phyloP scores from a whole-genome alignment of 345 rosid species.

The Eucalyptus rudis region DNA sequence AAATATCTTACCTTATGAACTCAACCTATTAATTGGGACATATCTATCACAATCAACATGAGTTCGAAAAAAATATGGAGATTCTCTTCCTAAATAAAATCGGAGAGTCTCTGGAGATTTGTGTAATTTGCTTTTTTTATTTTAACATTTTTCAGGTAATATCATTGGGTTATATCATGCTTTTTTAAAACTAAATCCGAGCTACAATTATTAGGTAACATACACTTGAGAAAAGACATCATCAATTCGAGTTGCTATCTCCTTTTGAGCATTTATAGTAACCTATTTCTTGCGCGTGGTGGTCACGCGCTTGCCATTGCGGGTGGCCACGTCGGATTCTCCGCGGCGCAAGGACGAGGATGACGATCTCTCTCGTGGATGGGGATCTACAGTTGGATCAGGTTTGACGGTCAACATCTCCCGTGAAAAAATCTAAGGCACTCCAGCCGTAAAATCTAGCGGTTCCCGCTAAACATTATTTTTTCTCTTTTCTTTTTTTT shows the following conservation, averaged over 20 bases:
- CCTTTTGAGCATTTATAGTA: no score
- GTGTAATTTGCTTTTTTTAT: background rate
- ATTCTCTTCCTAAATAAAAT: fast-evolving
- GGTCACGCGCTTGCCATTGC: background rate
- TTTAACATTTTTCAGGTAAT: background rate
- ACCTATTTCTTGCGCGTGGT: background rate
- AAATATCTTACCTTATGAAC: background rate
- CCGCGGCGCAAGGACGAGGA: background rate
- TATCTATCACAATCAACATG: fast-evolving
- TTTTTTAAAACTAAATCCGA: background rate
- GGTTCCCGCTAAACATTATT: background rate
- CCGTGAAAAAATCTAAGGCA: background rate
- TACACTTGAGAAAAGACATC: background rate
- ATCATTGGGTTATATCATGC: background rate
- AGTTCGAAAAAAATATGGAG: fast-evolving
- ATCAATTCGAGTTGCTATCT: no score
- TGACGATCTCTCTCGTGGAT: background rate
- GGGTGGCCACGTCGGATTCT: background rate
- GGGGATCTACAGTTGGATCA: background rate
- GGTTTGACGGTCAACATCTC: background rate
- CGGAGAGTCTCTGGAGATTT: fast-evolving
- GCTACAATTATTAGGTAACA: background rate
- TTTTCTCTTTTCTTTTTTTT: background rate
- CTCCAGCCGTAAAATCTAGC: background rate
- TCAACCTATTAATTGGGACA: fast-evolving